These are phyloP conservation scores for Rosa hybrid DNA, from an alignment of 331 rosid genomes.

Conservation along the genomic window DNA sequence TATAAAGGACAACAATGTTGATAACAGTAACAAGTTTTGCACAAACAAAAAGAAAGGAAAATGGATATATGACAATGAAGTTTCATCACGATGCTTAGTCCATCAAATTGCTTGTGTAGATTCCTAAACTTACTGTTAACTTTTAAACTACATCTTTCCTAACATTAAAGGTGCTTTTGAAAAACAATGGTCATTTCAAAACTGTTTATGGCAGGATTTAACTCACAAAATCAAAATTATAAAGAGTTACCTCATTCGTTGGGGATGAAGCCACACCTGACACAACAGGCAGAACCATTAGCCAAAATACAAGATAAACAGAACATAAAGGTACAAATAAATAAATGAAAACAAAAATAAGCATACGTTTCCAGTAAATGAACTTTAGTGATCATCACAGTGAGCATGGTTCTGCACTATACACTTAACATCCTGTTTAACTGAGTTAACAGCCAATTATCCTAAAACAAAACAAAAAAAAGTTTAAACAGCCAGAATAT, in stretches of 20 bases:
- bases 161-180: neutral
- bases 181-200: neutral
- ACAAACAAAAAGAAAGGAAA: neutral
- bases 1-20: neutral
- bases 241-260: conserved; percentile 55
- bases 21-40: neutral
- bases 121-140: neutral
- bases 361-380: conserved; percentile 17
- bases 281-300: conserved; percentile 38
- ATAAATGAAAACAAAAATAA: neutral
- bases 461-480: neutral
- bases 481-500: neutral
- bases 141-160: neutral
- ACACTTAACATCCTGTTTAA: conserved; percentile 9
- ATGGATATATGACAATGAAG: neutral
- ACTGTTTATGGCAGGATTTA: conserved; percentile 9
- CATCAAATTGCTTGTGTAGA: neutral
- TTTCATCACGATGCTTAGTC: neutral
- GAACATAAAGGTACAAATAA: neutral
- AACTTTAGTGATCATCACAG: conserved; percentile 11
- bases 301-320: conserved; percentile 11
- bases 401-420: conserved; percentile 2
- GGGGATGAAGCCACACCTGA: conserved; percentile 52
- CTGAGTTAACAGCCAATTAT: neutral
- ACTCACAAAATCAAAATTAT: conserved; percentile 28